Conservation (phyloP, 139 green algal species). For the Astrephomene gubernaculifera region DNA sequence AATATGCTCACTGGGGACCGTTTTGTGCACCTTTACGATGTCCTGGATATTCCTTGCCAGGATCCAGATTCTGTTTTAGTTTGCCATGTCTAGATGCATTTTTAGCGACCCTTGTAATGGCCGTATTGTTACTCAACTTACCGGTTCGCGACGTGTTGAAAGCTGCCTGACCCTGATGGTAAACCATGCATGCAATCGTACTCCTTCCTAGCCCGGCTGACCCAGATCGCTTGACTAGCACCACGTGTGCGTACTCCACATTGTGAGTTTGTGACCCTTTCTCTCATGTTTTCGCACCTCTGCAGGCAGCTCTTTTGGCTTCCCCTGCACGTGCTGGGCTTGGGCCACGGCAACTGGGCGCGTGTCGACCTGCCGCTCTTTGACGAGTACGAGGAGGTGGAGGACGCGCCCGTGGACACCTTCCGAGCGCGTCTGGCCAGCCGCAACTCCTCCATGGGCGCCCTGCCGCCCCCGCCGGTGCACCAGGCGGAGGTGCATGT, state of each 20-base stretch:
- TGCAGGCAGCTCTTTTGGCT: neutral
- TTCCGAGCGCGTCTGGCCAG: constrained; percentile 17
- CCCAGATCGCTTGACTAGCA: too few species aligned
- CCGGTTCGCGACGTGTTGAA: too few species aligned
- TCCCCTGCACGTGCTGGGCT: constrained; percentile 27
- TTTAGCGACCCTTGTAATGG: too few species aligned
- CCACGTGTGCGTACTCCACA: too few species aligned
- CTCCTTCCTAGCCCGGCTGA: too few species aligned
- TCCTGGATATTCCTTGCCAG: neutral
- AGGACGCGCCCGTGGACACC: constrained; percentile 1
- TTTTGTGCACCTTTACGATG: too few species aligned
- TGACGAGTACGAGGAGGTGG: constrained; percentile 17
- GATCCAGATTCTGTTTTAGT: neutral
- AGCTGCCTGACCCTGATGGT: too few species aligned
- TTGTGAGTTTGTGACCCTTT: too few species aligned
- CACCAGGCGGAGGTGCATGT: constrained; percentile 9
- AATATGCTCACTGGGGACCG: too few species aligned
- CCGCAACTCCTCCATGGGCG: constrained; percentile 26
- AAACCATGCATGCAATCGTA: too few species aligned
- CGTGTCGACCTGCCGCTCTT: constrained; percentile 19
- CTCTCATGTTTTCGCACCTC: neutral
- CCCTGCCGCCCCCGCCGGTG: constrained; percentile 30
- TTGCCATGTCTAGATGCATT: neutral
- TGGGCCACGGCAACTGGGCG: constrained; percentile 11
- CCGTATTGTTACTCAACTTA: too few species aligned